Percentiles rank a stretch among this genome's conserved stretches.
These are phyloP conservation scores for Dalechampia spathulata DNA, from an alignment of 441 rosid species.

Conservation along the genomic window DNA sequence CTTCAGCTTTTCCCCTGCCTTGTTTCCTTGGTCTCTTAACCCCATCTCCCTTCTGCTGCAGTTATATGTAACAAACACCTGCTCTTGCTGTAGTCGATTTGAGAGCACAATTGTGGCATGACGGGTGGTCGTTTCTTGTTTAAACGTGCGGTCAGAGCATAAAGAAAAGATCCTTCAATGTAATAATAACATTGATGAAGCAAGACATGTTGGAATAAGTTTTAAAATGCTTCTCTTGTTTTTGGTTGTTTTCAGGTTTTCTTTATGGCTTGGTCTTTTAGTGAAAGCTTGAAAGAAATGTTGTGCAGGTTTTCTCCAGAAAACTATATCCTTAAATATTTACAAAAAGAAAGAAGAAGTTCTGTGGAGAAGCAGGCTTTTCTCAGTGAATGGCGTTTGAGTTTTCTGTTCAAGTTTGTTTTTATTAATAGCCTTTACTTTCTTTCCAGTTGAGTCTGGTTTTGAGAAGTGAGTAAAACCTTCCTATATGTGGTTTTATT, in stretches of 20 bases:
- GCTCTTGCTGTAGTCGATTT: conserved; percentile 52
- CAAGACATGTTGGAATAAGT: background rate
- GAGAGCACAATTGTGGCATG: conserved; percentile 44
- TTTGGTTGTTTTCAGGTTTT: conserved; percentile 34
- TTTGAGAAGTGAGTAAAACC: too few relatives aligned
- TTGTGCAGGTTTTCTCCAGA: conserved; percentile 34
- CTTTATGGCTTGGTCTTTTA: conserved; percentile 41
- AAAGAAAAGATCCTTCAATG: background rate
- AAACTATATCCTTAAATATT: conserved; percentile 18
- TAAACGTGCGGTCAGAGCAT: conserved; percentile 43
- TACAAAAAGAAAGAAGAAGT: conserved; percentile 23
- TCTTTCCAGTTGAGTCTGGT: too few relatives aligned
- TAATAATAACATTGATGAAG: background rate
- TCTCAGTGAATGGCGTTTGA: too few relatives aligned
- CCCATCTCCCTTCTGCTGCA: conserved; percentile 18
- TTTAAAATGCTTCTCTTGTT: background rate
- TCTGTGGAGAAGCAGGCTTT: conserved; percentile 41
- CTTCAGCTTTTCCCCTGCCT: background rate
- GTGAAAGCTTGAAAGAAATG: conserved; percentile 44
- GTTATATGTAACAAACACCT: conserved; percentile 39
- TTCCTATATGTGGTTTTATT: too few relatives aligned
- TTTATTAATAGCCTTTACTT: too few relatives aligned
- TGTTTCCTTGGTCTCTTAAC: background rate
- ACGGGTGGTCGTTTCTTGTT: conserved; percentile 52
- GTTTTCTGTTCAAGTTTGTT: too few relatives aligned